Evolutionary conservation across 1,139 yeast species (phyloP).

Genomic region (Diutina pseudorugosa): DNA sequence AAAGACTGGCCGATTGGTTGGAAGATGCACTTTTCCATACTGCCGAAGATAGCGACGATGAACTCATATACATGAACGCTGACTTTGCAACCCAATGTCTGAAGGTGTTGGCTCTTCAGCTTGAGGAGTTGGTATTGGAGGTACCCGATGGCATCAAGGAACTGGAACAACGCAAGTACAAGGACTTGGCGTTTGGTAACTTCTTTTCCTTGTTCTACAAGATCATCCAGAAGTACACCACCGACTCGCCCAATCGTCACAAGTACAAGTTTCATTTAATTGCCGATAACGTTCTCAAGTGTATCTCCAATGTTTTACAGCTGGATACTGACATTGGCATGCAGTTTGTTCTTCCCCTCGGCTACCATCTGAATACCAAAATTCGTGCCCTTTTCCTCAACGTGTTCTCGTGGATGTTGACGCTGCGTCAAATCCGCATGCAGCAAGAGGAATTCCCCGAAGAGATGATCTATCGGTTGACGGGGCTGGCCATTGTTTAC

Average conservation of each 20-base stretch:
- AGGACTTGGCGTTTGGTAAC: conserved; percentile 55
- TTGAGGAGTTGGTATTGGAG: conserved; percentile 46
- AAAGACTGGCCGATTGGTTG: conserved; percentile 55
- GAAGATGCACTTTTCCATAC: conserved; percentile 37
- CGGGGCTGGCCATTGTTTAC: conserved; percentile 18
- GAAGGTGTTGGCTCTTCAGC: conserved; percentile 40
- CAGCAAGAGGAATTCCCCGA: conserved; percentile 18
- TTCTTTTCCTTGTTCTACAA: conserved; percentile 63
- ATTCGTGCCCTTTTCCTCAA: conserved; percentile 64
- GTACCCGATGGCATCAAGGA: conserved; percentile 50
- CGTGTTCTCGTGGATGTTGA: conserved; percentile 59
- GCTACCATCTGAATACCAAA: conserved; percentile 55
- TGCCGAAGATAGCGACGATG: conserved; percentile 19
- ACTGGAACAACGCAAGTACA: conserved; percentile 43
- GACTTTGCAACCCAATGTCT: conserved; percentile 63
- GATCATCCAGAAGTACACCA: conserved; percentile 49
- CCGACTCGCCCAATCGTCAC: conserved; percentile 13
- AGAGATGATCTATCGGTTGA: conserved; percentile 12
- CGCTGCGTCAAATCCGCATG: conserved; percentile 20
- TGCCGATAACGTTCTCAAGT: conserved; percentile 54
- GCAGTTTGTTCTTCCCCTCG: conserved; percentile 65
- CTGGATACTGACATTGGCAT: conserved; percentile 72
- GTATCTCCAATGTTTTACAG: conserved; percentile 57
- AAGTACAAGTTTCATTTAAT: conserved; percentile 45
- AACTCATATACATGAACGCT: conserved; percentile 40